These are phyloP conservation scores for Canariomyces notabilis DNA, from an alignment of 2,329 filamentous ascomycete genomes.

Conservation along the genomic window DNA sequence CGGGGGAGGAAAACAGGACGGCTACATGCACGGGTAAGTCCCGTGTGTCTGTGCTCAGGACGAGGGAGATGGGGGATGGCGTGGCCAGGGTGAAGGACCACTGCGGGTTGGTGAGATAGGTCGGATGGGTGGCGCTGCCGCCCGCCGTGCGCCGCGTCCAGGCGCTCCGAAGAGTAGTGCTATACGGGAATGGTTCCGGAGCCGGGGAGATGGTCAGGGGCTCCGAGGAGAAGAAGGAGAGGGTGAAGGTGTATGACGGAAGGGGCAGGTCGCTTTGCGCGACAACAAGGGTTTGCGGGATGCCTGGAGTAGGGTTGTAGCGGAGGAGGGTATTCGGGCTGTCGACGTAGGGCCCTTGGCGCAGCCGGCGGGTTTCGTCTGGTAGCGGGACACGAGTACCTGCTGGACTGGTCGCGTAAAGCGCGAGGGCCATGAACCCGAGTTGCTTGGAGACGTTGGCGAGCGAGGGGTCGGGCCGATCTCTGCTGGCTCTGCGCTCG, in stretches of 20 bases:
- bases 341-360: constrained; percentile 83
- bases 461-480: constrained; percentile 31
- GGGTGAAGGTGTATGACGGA: constrained; percentile 73
- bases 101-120: constrained; percentile 83
- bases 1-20: constrained; percentile 63
- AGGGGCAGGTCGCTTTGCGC: constrained; percentile 69
- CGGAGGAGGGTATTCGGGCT: constrained; percentile 86
- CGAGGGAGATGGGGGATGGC: constrained; percentile 60
- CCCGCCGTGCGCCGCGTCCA: constrained; percentile 82
- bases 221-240: constrained; percentile 72
- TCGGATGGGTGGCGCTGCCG: constrained; percentile 71
- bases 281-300: constrained; percentile 51
- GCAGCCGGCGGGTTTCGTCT: constrained; percentile 55
- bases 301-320: constrained; percentile 49
- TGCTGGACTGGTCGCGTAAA: constrained; percentile 56
- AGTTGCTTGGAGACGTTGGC: constrained; percentile 48
- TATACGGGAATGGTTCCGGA: constrained; percentile 51
- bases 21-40: constrained; percentile 79
- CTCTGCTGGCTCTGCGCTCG: constrained; percentile 27
- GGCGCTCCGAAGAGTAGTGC: constrained; percentile 53
- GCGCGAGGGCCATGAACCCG: constrained; percentile 83
- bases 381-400: constrained; percentile 70
- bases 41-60: constrained; percentile 63
- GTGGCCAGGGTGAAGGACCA: constrained; percentile 60
- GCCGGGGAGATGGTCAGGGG: constrained; percentile 59